Evolutionary conservation across 129 eudicot species (phyloP).

Genomic region (Smallanthus sonchifolius): DNA sequence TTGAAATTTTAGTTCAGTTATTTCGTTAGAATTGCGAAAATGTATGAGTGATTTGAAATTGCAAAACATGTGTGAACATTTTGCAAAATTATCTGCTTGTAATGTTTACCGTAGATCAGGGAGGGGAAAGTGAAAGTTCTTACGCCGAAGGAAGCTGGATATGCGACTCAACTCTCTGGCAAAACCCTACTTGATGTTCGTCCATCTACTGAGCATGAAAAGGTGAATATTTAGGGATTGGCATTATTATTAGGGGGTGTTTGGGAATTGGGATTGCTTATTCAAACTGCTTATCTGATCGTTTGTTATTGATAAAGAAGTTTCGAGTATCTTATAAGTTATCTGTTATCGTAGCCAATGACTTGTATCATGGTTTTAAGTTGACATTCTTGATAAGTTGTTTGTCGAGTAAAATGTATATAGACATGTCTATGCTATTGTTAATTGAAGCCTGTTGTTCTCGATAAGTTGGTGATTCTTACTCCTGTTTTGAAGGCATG

Average conservation of each 20-base stretch:
- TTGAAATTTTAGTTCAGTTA: neutral
- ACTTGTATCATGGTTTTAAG: neutral
- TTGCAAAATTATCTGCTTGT: neutral
- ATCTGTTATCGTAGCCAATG: neutral
- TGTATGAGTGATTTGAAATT: neutral
- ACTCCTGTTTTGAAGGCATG: constrained; percentile 64
- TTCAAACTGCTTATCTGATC: neutral
- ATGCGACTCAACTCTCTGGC: constrained; percentile 84
- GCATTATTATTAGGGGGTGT: neutral
- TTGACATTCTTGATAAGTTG: neutral
- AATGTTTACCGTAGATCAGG: constrained; percentile 51
- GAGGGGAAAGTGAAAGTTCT: constrained; percentile 85
- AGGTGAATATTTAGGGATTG: constrained; percentile 39
- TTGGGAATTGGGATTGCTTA: neutral
- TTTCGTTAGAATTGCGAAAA: neutral
- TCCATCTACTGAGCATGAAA: constrained; percentile 75
- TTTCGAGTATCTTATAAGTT: neutral
- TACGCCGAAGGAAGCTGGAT: constrained; percentile 95
- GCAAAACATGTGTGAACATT: neutral
- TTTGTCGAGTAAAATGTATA: neutral
- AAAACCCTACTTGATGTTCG: constrained; percentile 88
- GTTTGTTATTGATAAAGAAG: neutral
- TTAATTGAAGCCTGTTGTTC: constrained; percentile 1
- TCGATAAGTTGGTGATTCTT: constrained; percentile 9
- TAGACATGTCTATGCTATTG: neutral